Conservation (phyloP, 148 eudicot genomes). For the Fagopyrum esculentum region DNA sequence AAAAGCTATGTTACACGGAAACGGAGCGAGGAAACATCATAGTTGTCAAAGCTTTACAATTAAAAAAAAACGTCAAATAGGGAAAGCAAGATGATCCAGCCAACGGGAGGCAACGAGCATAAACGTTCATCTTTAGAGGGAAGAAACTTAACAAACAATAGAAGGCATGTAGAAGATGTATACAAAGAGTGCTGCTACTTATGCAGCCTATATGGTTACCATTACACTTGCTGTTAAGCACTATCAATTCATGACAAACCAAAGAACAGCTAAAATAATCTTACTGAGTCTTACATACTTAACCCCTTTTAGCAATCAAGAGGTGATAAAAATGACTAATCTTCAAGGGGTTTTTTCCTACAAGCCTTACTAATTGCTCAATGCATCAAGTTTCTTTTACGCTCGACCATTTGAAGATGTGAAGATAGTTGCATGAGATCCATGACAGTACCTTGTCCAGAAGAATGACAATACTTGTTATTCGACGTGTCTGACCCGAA, state of each 20-base stretch:
- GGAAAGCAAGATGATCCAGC: too few species aligned
- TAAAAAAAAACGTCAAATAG: too few species aligned
- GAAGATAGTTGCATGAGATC: slow-evolving; percentile 57
- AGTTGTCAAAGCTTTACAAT: too few species aligned
- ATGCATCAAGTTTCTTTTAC: slow-evolving; percentile 28
- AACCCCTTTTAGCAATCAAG: not conserved
- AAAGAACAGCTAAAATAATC: not conserved
- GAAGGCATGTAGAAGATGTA: not conserved
- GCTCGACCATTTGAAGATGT: slow-evolving; percentile 58
- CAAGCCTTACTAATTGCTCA: not conserved
- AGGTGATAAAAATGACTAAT: not conserved
- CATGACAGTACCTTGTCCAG: slow-evolving; percentile 35
- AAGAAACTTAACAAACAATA: not conserved
- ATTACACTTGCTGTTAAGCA: not conserved
- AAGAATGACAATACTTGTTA: slow-evolving; percentile 18
- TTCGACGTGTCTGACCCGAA: slow-evolving; percentile 21
- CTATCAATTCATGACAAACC: not conserved
- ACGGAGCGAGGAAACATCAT: too few species aligned
- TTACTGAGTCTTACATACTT: not conserved
- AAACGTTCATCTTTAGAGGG: too few species aligned
- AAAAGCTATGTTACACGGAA: too few species aligned
- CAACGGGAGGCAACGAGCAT: too few species aligned
- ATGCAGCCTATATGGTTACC: slow-evolving; percentile 7
- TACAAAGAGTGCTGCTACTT: not conserved
- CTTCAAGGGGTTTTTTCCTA: not conserved